Base-by-base conservation (phyloP, 352 stramenopile species). In the Globisporangium nodosum region DNA sequence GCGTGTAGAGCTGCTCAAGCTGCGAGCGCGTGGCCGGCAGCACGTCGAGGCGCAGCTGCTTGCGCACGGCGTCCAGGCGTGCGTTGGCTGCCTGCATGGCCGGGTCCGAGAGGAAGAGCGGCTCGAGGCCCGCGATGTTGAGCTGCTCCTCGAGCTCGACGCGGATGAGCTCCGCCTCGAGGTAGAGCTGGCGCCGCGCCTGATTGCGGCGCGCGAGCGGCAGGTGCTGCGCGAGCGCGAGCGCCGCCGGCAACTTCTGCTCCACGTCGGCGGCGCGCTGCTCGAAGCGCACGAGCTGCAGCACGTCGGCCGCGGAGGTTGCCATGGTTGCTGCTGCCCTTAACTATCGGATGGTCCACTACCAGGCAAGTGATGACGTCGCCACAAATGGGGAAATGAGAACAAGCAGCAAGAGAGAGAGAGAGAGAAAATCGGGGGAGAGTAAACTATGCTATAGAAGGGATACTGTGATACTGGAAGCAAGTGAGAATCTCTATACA, bases 121-220 rank as follows among this genome's bases (percentile, higher is more conserved):
- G 70, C 48, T 90, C 77, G 39, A 90, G 80, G 43, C 76, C 81
- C 20, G 83, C 61, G 51, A 73, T 52, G 62, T 90, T 89, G 61
- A 92, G 71, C 27, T 80, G 70, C 65, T 90, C 84, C 53, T 94
- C 81, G 43, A 94, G 68, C 56, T 94, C 84, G 20, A 94, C 66
- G 57, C 79, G 84, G 51, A 94, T 64, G 31, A 90, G 61, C 60
- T 94, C 84, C 61, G 64, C 78, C 58, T 90, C 81, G 48, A 71
- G 67, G 58, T 94, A 90, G 15, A 91, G 73, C 58, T 82, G 70
- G 61, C 81, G 78, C 20, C 71, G 70, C 47, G 65, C 68, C 63
- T 91, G 81, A 66, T 94, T 94, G 62, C 81, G 80, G 62, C 78
- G 78, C n/a, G 84, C 73, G 30, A 91, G 63, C 58, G 83, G 77